phyloP scores from a whole-genome alignment of 805 yeast genomes.

The Yamadazyma phyllophila region DNA sequence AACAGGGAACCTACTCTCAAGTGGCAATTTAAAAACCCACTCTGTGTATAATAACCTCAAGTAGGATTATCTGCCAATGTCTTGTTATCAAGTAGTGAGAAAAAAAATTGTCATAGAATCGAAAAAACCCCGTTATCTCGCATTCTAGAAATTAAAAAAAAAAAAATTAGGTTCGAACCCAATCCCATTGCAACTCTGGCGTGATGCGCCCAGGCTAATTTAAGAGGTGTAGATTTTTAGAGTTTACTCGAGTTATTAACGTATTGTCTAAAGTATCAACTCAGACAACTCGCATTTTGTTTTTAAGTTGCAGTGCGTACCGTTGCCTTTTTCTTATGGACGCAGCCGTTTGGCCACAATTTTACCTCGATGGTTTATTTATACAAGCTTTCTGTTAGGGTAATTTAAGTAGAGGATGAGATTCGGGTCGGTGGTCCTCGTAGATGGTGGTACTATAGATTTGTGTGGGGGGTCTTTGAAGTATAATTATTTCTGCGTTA shows the following conservation, averaged over 20 bases:
- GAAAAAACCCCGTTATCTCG: slow-evolving; percentile 2
- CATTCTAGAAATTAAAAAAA: background rate
- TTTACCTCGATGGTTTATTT: background rate
- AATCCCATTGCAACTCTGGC: background rate
- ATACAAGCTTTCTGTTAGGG: background rate
- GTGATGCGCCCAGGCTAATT: background rate
- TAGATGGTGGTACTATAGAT: no score
- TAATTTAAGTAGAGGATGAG: background rate
- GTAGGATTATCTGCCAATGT: background rate
- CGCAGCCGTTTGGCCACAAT: slow-evolving; percentile 1
- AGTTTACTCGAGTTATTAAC: slow-evolving; percentile 1
- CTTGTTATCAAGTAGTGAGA: slow-evolving; percentile 1
- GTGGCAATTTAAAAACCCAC: no score
- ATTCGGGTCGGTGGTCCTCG: no score
- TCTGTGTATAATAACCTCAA: background rate
- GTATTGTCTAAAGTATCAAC: background rate
- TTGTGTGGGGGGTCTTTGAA: no score
- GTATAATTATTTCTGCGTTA: no score
- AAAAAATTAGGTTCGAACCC: background rate
- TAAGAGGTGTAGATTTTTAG: background rate
- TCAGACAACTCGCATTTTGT: background rate
- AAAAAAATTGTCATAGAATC: slow-evolving; percentile 1
- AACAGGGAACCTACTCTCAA: no score
- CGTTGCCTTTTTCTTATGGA: background rate
- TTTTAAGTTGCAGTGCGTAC: background rate